Percentiles rank a stretch among this genome's conserved stretches.
These are phyloP conservation scores for Colletotrichum paranaense DNA, from an alignment of 2,329 filamentous ascomycete species.

Conservation along the genomic window DNA sequence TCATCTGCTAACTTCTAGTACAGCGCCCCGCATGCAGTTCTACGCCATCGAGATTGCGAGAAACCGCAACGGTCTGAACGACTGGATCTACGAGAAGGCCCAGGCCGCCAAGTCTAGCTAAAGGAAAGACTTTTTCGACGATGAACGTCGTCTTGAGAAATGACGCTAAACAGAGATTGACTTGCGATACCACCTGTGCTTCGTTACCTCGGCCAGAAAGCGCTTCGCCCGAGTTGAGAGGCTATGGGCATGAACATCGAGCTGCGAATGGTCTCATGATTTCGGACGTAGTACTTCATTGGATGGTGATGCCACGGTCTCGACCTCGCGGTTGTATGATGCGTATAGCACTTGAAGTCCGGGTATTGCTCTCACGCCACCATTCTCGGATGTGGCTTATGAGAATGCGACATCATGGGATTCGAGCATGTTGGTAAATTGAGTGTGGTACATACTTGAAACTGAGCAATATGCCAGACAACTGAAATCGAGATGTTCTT, in stretches of 20 bases:
- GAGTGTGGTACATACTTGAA: neutral
- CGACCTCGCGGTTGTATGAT: neutral
- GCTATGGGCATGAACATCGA: neutral
- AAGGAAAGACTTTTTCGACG: neutral
- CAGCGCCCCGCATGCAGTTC: conserved; percentile 68
- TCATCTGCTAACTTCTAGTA: neutral
- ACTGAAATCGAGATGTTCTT: neutral
- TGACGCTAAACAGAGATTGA: neutral
- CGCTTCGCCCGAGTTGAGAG: conserved; percentile 2
- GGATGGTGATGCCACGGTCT: neutral
- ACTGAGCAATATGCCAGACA: neutral
- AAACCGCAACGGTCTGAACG: conserved; percentile 91
- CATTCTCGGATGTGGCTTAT: neutral
- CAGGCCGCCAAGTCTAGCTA: conserved; percentile 66
- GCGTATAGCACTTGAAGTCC: neutral
- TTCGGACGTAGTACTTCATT: neutral
- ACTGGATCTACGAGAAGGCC: conserved; percentile 94
- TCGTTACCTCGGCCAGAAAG: conserved; percentile 8
- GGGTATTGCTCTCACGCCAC: too few relatives aligned
- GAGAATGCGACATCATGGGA: neutral
- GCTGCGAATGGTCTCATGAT: neutral
- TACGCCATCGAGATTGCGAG: conserved; percentile 69
- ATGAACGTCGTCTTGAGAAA: neutral
- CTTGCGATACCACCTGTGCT: neutral
- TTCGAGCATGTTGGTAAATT: neutral